phyloP scores from a whole-genome alignment of 2,329 filamentous ascomycete species.

The Shiraia bambusicola region DNA sequence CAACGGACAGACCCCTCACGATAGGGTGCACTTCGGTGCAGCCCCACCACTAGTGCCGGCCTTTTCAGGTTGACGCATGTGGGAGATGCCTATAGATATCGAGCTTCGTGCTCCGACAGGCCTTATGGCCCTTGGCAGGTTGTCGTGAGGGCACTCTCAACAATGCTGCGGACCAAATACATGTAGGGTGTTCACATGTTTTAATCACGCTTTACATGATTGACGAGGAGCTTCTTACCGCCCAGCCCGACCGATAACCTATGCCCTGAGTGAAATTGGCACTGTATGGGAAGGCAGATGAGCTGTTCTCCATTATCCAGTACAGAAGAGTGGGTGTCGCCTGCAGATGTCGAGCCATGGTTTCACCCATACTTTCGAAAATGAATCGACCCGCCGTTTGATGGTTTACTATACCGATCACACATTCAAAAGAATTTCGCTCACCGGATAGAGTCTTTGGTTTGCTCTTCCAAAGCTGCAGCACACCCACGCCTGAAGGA shows the following conservation, averaged over 20 bases:
- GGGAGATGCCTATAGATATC: slow-evolving; percentile 33
- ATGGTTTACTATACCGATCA: too few relatives aligned
- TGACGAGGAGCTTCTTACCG: too few relatives aligned
- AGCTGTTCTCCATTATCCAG: slow-evolving; percentile 5
- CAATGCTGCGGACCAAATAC: slow-evolving; percentile 12
- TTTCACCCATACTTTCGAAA: too few relatives aligned
- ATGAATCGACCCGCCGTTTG: too few relatives aligned
- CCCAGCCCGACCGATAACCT: too few relatives aligned
- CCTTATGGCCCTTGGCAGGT: slow-evolving; percentile 28
- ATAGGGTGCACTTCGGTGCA: slow-evolving; percentile 19
- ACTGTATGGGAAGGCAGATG: slow-evolving; percentile 8
- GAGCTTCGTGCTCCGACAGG: slow-evolving; percentile 24
- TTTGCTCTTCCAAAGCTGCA: too few relatives aligned
- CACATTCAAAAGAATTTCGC: neutral
- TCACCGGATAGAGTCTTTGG: too few relatives aligned
- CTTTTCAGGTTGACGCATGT: slow-evolving; percentile 26
- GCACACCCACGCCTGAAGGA: too few relatives aligned
- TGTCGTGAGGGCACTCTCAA: slow-evolving; percentile 23
- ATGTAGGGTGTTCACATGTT: slow-evolving; percentile 7
- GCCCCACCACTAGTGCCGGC: slow-evolving; percentile 27
- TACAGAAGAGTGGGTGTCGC: too few relatives aligned
- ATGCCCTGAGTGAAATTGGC: too few relatives aligned
- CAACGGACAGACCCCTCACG: slow-evolving; percentile 16
- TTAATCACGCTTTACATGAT: slow-evolving; percentile 5
- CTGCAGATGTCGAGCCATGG: too few relatives aligned